Conservation (phyloP, 1,139 yeast genomes). For the Chernovozyma aurita region DNA sequence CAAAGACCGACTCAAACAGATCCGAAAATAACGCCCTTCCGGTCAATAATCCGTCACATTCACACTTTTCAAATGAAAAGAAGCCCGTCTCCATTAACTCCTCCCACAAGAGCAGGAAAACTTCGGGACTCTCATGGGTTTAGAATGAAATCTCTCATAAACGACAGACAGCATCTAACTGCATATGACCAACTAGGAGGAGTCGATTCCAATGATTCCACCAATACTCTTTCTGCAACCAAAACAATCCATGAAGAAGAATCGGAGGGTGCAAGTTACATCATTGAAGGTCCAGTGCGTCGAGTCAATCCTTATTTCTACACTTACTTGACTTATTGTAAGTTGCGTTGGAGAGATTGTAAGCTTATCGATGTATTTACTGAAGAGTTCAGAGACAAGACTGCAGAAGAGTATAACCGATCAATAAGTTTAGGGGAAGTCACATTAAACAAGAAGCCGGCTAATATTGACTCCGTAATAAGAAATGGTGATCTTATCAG, state of each 20-base stretch:
- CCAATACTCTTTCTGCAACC: conserved; percentile 21
- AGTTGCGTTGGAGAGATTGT: conserved; percentile 84
- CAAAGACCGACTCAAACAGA: no score
- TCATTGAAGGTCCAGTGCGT: conserved; percentile 58
- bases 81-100: no score
- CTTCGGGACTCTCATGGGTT: no score
- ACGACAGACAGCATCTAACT: conserved; percentile 18
- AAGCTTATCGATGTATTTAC: conserved; percentile 74
- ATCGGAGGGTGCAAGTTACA: no score
- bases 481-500: conserved; percentile 81
- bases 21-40: no score
- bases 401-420: conserved; percentile 59
- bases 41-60: no score
- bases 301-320: conserved; percentile 81
- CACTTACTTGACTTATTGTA: conserved; percentile 88
- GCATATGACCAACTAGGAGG: conserved; percentile 43
- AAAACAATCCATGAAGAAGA: conserved; percentile 52
- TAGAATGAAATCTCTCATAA: no score
- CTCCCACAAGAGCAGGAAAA: no score
- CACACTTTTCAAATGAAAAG: no score
- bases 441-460: conserved; percentile 59
- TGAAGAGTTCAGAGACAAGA: conserved; percentile 80
- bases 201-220: conserved; percentile 9
- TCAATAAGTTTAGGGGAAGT: conserved; percentile 76
- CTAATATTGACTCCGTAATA: conserved; percentile 61